phyloP scores from a whole-genome alignment of 345 rosid genomes.

The Sonneratia caseolaris region DNA sequence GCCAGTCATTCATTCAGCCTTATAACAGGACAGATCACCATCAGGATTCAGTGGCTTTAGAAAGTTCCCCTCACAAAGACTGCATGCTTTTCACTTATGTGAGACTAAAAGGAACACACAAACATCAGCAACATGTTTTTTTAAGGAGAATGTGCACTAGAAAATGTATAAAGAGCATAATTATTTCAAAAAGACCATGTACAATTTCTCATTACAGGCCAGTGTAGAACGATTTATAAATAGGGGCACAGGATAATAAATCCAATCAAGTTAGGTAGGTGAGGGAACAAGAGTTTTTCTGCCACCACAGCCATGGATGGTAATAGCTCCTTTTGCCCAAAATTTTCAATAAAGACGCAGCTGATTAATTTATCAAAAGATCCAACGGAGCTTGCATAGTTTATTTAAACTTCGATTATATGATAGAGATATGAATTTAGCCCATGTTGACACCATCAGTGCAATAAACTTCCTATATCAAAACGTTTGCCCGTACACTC shows the following conservation, averaged over 20 bases:
- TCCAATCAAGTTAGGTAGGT: not conserved
- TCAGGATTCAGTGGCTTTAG: not conserved
- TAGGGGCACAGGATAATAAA: not conserved
- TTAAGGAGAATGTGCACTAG: not conserved
- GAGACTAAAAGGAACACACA: too few species aligned
- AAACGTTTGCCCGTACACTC: not conserved
- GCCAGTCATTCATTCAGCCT: not conserved
- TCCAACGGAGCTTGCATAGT: not conserved
- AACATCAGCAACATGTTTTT: not conserved
- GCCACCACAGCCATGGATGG: not conserved
- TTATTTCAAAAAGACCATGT: not conserved
- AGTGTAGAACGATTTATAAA: not conserved
- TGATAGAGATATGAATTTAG: not conserved
- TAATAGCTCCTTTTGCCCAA: not conserved
- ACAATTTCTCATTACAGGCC: not conserved
- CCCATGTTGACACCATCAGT: not conserved
- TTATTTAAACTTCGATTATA: not conserved
- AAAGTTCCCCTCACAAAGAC: not conserved
- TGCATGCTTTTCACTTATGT: too few species aligned
- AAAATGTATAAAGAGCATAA: not conserved
- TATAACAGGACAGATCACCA: not conserved
- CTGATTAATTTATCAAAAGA: not conserved
- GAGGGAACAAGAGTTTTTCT: slow-evolving; percentile 19
- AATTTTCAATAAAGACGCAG: not conserved
- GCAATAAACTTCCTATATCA: not conserved